Conservation (phyloP, 1,284 basidiomycete genomes). For the Cryptococcus sp. region DNA sequence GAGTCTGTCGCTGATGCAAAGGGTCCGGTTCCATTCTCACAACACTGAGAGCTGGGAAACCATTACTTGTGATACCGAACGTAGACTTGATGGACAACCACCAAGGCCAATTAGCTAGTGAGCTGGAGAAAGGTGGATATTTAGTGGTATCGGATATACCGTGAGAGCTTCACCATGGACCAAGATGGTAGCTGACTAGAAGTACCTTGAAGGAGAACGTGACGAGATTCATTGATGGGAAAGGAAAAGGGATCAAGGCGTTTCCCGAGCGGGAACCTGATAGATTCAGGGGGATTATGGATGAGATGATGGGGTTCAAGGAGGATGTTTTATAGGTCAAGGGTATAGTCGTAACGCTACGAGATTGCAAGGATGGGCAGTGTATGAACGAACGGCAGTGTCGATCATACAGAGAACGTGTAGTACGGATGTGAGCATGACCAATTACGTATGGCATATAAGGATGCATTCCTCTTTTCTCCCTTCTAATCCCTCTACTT, state of each 20-base stretch:
- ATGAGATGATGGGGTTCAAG: constrained; percentile 26
- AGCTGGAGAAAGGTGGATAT: constrained; percentile 61
- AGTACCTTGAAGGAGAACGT: constrained; percentile 9
- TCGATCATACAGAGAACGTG: too few species aligned
- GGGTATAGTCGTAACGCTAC: too few species aligned
- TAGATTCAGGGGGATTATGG: constrained; percentile 23
- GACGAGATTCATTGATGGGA: constrained; percentile 3
- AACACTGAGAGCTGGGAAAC: constrained; percentile 64
- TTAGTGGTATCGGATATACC: constrained; percentile 56
- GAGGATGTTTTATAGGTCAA: neutral
- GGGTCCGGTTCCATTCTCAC: constrained; percentile 94
- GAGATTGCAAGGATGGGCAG: too few species aligned
- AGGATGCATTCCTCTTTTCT: neutral
- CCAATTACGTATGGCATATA: too few species aligned
- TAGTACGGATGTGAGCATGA: too few species aligned
- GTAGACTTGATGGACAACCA: constrained; percentile 86
- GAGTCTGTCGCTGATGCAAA: constrained; percentile 39
- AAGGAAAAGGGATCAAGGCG: constrained; percentile 5
- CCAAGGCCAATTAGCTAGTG: constrained; percentile 79
- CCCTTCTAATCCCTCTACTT: neutral
- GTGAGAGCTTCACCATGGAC: too few species aligned
- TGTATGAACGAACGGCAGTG: too few species aligned
- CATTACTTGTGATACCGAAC: constrained; percentile 85
- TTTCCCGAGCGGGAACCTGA: constrained; percentile 11
- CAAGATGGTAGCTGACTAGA: neutral